phyloP scores from a whole-genome alignment of 306 rosid genomes.

The Vigna reflexopilosa region DNA sequence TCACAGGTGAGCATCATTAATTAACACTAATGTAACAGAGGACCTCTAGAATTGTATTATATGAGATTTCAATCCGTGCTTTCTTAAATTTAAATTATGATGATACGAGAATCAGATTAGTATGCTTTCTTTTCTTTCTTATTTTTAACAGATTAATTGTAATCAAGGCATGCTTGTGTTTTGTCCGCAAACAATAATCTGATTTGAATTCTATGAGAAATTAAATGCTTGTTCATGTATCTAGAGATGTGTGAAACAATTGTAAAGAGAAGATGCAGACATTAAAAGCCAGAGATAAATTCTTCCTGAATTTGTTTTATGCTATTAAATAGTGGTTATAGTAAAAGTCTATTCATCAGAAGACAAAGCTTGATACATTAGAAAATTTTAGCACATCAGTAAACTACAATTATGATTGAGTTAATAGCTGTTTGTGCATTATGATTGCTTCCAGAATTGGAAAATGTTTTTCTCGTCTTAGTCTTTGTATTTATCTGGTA shows the following conservation, averaged over 20 bases:
- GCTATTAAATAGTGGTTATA: not conserved
- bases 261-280: not conserved
- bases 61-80: not conserved
- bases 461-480: too few relatives aligned
- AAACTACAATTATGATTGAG: not conserved
- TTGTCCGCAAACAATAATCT: not conserved
- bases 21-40: not conserved
- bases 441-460: too few relatives aligned
- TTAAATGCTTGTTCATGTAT: not conserved
- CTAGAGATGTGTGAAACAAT: not conserved
- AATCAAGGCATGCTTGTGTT: slow-evolving; percentile 10
- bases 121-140: not conserved
- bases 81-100: slow-evolving; percentile 7
- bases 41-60: not conserved
- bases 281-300: not conserved
- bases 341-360: not conserved
- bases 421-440: too few relatives aligned
- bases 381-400: not conserved
- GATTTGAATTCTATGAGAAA: not conserved
- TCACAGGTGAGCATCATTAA: slow-evolving; percentile 70
- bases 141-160: not conserved
- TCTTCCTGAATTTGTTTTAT: not conserved
- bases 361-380: not conserved
- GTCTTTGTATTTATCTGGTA: too few relatives aligned
- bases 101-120: not conserved